A percentile compares a stretch with the other conserved stretches of the same genome.
These are phyloP conservation scores for Cordyceps cicadae DNA, from an alignment of 2,329 filamentous ascomycete species.

Conservation along the genomic window DNA sequence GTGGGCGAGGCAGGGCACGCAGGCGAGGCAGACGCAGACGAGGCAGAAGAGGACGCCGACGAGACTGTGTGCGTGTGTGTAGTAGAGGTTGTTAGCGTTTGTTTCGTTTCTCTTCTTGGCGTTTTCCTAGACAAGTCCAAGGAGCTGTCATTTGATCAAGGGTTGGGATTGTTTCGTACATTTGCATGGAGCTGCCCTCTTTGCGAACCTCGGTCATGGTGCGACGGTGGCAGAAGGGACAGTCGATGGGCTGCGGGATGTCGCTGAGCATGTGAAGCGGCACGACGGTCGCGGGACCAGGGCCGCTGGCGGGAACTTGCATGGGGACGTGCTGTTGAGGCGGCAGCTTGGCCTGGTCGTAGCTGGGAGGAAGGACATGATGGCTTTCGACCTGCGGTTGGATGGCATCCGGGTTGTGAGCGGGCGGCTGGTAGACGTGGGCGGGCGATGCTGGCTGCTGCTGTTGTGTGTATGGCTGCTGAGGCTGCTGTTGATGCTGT, in stretches of 20 bases:
- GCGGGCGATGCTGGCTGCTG: background rate
- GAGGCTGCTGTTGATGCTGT: conserved; percentile 3
- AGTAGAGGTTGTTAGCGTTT: too few relatives aligned
- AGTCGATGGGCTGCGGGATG: conserved; percentile 22
- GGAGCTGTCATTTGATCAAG: too few relatives aligned
- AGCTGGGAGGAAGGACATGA: conserved; percentile 9
- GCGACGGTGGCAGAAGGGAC: conserved; percentile 22
- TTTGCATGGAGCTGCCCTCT: conserved; percentile 21
- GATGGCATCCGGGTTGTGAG: conserved; percentile 1
- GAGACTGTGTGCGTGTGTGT: conserved; percentile 14
- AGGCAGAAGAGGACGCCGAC: conserved; percentile 23
- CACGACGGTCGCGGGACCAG: conserved; percentile 9
- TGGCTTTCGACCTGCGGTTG: background rate
- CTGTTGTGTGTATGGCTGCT: conserved; percentile 5
- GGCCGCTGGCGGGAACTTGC: background rate
- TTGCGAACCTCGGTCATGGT: conserved; percentile 17
- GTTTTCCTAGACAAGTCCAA: too few relatives aligned
- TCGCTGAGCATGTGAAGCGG: conserved; percentile 20
- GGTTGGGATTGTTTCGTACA: conserved; percentile 14
- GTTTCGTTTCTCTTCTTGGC: background rate
- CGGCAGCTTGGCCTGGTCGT: conserved; percentile 7
- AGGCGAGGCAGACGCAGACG: conserved; percentile 24
- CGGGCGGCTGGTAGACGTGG: conserved; percentile 8
- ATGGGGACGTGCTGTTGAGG: background rate
- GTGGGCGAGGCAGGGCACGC: conserved; percentile 23